These are phyloP conservation scores for Solanum megistacrolobum DNA, from an alignment of 257 asterid genomes.

Conservation along the genomic window DNA sequence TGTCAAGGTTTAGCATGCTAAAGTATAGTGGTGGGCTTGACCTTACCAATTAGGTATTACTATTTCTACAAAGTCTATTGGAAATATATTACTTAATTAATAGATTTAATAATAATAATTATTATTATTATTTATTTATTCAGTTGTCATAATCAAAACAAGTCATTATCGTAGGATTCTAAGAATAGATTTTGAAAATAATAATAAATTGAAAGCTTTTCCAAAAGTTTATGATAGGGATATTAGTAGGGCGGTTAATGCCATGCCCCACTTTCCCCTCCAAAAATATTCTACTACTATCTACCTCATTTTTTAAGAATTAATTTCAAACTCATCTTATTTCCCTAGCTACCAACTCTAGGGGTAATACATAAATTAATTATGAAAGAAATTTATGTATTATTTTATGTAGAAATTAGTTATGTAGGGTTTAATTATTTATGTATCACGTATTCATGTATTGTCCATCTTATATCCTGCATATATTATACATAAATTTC, in stretches of 20 bases:
- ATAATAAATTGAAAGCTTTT: not conserved
- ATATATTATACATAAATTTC: no score
- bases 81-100: not conserved
- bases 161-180: not conserved
- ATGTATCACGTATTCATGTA: no score
- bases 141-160: not conserved
- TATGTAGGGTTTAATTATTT: no score
- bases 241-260: not conserved
- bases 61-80: not conserved
- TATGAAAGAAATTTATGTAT: no score
- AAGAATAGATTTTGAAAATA: not conserved
- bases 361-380: no score
- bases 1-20: not conserved
- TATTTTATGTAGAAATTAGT: no score
- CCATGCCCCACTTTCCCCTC: not conserved
- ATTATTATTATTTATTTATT: not conserved
- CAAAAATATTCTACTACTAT: not conserved
- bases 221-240: slow-evolving; percentile 1
- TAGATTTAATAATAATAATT: not conserved
- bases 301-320: not conserved
- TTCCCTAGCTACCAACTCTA: not conserved
- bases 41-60: not conserved
- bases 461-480: not conserved
- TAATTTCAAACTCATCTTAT: not conserved
- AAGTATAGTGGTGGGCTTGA: not conserved